These are phyloP conservation scores for Pleurotus eryngii DNA, from an alignment of 768 basidiomycete genomes.

Conservation along the genomic window DNA sequence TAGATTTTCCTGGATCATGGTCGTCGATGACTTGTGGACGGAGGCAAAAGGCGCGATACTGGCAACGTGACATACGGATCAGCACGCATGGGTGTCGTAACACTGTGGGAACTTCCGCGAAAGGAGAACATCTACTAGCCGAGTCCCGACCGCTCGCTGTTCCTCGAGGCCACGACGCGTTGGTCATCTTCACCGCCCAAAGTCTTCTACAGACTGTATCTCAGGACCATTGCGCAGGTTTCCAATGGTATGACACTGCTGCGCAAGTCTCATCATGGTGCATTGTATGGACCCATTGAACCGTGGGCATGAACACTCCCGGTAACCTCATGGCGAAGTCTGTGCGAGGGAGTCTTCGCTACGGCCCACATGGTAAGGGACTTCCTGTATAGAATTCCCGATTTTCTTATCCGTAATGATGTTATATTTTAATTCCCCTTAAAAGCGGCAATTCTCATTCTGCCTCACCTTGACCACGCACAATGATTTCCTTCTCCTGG, in stretches of 20 bases:
- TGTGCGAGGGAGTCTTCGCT: conserved; percentile 4
- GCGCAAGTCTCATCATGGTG: too few species aligned
- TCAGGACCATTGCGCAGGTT: too few species aligned
- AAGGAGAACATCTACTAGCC: too few species aligned
- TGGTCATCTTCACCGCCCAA: too few species aligned
- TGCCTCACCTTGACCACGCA: neutral
- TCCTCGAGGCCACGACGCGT: too few species aligned
- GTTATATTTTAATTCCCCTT: neutral
- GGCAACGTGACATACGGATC: neutral
- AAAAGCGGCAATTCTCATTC: neutral
- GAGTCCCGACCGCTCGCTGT: too few species aligned
- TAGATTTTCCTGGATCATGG: conserved; percentile 18
- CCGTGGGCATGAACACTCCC: neutral
- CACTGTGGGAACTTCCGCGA: too few species aligned
- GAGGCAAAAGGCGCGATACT: neutral
- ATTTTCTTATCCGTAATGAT: conserved; percentile 3
- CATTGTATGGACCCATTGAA: neutral
- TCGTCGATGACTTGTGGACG: neutral
- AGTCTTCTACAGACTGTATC: too few species aligned
- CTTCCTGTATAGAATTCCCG: neutral
- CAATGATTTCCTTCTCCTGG: conserved; percentile 6
- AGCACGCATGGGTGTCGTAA: too few species aligned
- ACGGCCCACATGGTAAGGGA: neutral
- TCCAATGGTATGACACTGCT: too few species aligned
- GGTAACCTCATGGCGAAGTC: conserved; percentile 1